phyloP scores from a whole-genome alignment of 2,329 filamentous ascomycete genomes.

The Chrysoporthe puriensis region DNA sequence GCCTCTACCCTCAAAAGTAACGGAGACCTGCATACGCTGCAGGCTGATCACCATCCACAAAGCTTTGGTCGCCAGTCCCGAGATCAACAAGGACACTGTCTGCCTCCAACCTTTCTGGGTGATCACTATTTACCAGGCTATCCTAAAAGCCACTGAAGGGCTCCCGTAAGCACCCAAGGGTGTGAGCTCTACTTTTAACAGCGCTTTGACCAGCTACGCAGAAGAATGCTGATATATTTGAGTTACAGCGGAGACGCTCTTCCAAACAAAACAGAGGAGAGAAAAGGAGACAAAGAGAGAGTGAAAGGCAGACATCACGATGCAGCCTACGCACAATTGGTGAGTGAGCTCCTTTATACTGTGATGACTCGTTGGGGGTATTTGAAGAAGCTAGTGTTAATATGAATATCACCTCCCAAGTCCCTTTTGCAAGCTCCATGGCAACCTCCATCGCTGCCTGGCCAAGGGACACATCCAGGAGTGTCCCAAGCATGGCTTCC shows the following conservation, averaged over 20 bases:
- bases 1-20: conserved; percentile 21
- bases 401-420: not conserved
- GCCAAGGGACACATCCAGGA: conserved; percentile 2
- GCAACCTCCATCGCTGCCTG: conserved; percentile 9
- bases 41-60: not conserved
- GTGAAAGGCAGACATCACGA: not conserved
- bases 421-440: conserved; percentile 12
- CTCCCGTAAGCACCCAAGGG: no score
- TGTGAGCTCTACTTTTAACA: no score
- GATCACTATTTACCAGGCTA: not conserved
- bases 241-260: not conserved
- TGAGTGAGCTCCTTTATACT: not conserved
- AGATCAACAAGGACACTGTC: not conserved
- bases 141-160: not conserved
- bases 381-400: not conserved
- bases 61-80: not conserved
- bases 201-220: not conserved
- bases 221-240: not conserved
- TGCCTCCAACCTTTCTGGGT: not conserved
- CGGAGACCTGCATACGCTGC: not conserved
- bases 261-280: not conserved
- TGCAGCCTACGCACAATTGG: conserved; percentile 10
- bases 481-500: conserved; percentile 13
- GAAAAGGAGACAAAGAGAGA: not conserved
- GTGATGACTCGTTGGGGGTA: not conserved